These are phyloP conservation scores for Aspergillus neotritici DNA, from an alignment of 2,329 filamentous ascomycete species.

Conservation along the genomic window DNA sequence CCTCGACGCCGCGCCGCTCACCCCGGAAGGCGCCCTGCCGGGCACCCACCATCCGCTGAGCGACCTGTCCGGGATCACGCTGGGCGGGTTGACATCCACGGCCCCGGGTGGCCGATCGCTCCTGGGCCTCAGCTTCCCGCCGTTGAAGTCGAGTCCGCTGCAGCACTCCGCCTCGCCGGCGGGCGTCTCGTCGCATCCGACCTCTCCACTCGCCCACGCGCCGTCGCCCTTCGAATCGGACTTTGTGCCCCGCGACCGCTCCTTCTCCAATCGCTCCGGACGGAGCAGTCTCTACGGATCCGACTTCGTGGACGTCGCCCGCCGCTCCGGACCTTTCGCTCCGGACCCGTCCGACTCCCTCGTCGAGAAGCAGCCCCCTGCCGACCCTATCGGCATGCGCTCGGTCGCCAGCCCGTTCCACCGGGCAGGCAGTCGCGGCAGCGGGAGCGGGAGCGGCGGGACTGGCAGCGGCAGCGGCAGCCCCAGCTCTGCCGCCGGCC, in stretches of 20 bases:
- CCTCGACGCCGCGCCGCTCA: slow-evolving; percentile 42
- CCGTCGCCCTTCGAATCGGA: slow-evolving; percentile 30
- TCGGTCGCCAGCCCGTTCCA: slow-evolving; percentile 36
- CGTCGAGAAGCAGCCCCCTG: slow-evolving; percentile 26
- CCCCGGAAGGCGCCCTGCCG: slow-evolving; percentile 57
- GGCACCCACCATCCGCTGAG: slow-evolving; percentile 45
- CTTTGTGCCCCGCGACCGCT: slow-evolving; percentile 33
- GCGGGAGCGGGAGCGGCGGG: slow-evolving; percentile 43
- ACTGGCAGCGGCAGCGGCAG: slow-evolving; percentile 38
- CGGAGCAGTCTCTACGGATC: slow-evolving; percentile 34
- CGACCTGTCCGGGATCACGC: slow-evolving; percentile 21
- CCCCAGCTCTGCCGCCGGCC: slow-evolving; percentile 35
- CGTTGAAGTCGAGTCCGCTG: slow-evolving; percentile 31
- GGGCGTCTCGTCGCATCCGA: slow-evolving; percentile 28
- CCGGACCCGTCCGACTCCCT: slow-evolving; percentile 28
- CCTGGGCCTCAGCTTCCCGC: slow-evolving; percentile 32
- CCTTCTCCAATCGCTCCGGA: slow-evolving; percentile 38
- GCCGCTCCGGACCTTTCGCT: slow-evolving; percentile 24
- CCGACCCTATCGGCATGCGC: slow-evolving; percentile 31
- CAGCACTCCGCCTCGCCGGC: slow-evolving; percentile 32
- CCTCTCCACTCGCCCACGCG: slow-evolving; percentile 30
- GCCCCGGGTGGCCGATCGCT: slow-evolving; percentile 28
- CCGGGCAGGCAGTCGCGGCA: slow-evolving; percentile 44
- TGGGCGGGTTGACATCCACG: slow-evolving; percentile 23
- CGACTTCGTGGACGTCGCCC: slow-evolving; percentile 27